phyloP scores from a whole-genome alignment of 768 basidiomycete species.

The Mycena albidolilacea region DNA sequence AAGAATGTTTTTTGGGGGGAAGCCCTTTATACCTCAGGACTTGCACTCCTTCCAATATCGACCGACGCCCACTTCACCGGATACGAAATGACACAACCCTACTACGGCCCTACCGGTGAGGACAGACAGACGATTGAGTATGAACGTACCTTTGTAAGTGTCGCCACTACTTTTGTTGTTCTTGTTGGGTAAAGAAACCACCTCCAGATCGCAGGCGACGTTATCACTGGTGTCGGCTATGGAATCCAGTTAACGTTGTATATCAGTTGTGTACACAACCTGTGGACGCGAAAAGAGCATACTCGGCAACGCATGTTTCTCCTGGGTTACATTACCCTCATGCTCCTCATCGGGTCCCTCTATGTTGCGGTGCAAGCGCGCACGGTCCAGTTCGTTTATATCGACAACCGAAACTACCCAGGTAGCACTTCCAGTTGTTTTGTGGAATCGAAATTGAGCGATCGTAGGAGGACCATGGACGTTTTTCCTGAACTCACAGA shows the following conservation, averaged over 20 bases:
- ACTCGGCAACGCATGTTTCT: slow-evolving; percentile 50
- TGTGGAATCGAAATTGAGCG: not conserved
- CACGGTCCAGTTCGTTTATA: slow-evolving; percentile 57
- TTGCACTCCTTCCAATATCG: too few species aligned
- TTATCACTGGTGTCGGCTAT: slow-evolving; percentile 57
- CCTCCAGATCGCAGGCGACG: slow-evolving; percentile 57
- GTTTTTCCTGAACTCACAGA: slow-evolving; percentile 59
- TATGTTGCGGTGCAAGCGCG: slow-evolving; percentile 57
- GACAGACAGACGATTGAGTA: slow-evolving; percentile 48
- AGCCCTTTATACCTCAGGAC: too few species aligned
- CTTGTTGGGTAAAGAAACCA: not conserved
- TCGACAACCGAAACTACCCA: slow-evolving; percentile 59
- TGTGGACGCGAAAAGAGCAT: slow-evolving; percentile 53
- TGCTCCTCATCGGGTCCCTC: slow-evolving; percentile 56
- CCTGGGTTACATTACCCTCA: slow-evolving; percentile 55
- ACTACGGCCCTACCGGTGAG: not conserved
- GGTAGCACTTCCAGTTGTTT: slow-evolving; percentile 32
- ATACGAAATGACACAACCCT: not conserved
- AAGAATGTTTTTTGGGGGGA: too few species aligned
- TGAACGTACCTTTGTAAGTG: slow-evolving; percentile 49
- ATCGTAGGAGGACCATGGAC: slow-evolving; percentile 55
- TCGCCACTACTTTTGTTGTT: not conserved
- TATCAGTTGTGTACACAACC: slow-evolving; percentile 52
- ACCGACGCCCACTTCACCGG: not conserved
- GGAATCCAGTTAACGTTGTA: slow-evolving; percentile 60